These are phyloP conservation scores for Alternaria arborescens DNA, from an alignment of 2,329 filamentous ascomycete species.

Conservation along the genomic window DNA sequence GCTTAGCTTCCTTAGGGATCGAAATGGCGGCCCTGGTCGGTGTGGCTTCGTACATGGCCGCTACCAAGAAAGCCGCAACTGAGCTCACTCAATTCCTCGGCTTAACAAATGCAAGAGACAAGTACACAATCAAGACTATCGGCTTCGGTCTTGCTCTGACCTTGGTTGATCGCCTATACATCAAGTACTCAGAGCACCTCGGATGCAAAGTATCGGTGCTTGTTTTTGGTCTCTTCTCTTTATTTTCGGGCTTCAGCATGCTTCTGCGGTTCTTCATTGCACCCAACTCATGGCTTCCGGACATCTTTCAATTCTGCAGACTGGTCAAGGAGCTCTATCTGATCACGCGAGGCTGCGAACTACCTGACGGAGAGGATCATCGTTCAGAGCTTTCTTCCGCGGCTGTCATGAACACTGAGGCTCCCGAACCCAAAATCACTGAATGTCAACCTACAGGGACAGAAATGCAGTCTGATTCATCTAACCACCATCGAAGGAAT, in stretches of 20 bases:
- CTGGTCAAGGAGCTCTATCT: slow-evolving; percentile 8
- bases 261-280: background rate
- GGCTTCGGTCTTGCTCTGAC: background rate
- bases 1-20: background rate
- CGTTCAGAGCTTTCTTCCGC: background rate
- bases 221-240: background rate
- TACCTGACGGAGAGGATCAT: background rate
- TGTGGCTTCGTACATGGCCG: background rate
- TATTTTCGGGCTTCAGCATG: slow-evolving; percentile 3
- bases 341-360: background rate
- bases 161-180: background rate
- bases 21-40: too few relatives aligned
- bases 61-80: background rate
- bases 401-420: background rate
- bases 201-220: background rate
- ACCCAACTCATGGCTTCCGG: background rate
- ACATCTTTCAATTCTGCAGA: background rate
- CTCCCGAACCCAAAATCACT: background rate
- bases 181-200: background rate
- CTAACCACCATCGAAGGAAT: background rate
- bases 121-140: background rate
- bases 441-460: background rate
- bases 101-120: background rate
- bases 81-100: too few relatives aligned
- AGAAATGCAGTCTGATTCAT: background rate